These are phyloP conservation scores for Pleomassaria siparia DNA, from an alignment of 2,329 filamentous ascomycete species.

Conservation along the genomic window DNA sequence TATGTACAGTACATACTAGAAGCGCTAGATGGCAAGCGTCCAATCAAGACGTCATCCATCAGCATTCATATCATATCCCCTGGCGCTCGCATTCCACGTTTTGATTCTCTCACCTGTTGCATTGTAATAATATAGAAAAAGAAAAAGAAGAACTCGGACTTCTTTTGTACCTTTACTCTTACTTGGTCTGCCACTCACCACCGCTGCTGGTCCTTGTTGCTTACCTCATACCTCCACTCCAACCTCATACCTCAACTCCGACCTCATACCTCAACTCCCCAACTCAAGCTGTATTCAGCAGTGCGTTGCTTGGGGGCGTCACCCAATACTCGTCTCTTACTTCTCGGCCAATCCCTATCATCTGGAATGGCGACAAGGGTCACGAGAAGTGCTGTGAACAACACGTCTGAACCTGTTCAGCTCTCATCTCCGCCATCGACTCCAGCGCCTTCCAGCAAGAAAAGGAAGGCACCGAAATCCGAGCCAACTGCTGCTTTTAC, in stretches of 20 bases:
- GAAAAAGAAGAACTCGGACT: too few relatives aligned
- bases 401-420: slow-evolving; percentile 35
- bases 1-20: too few relatives aligned
- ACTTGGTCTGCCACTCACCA: too few relatives aligned
- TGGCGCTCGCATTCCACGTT: background rate
- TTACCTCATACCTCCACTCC: background rate
- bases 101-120: background rate
- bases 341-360: slow-evolving; percentile 1
- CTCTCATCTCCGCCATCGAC: slow-evolving; percentile 48
- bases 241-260: background rate
- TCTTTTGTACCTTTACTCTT: too few relatives aligned
- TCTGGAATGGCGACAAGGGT: slow-evolving; percentile 30
- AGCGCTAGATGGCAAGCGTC: slow-evolving; percentile 25
- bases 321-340: background rate
- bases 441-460: slow-evolving; percentile 32
- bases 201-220: background rate
- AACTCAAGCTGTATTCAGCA: background rate
- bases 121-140: background rate
- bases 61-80: background rate
- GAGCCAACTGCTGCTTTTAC: slow-evolving; percentile 6
- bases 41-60: slow-evolving; percentile 40
- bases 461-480: slow-evolving; percentile 29
- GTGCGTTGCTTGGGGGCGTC: background rate
- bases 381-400: slow-evolving; percentile 32
- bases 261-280: background rate